These are phyloP conservation scores for Apiotrichum akiyoshidainum DNA, from an alignment of 1,284 basidiomycete species.

Conservation along the genomic window DNA sequence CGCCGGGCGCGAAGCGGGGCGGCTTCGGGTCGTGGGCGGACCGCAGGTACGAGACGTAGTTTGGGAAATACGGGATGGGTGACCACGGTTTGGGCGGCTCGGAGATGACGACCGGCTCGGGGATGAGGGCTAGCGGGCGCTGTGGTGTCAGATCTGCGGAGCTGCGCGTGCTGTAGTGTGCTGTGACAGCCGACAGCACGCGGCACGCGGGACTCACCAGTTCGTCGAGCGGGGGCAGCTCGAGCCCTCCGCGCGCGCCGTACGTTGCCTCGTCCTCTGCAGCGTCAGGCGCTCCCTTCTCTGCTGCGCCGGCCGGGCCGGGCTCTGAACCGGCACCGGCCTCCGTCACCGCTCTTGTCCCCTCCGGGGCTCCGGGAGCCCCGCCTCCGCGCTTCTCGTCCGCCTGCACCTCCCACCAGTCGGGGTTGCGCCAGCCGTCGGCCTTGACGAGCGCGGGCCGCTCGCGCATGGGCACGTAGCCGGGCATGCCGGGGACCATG, in stretches of 20 bases:
- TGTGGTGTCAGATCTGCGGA: background rate
- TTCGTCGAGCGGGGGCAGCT: conserved; percentile 1
- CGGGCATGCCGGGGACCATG: conserved; percentile 44
- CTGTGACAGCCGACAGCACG: background rate
- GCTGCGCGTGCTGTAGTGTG: background rate
- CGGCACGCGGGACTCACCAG: conserved; percentile 9
- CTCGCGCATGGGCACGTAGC: conserved; percentile 44
- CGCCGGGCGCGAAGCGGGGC: conserved; percentile 21
- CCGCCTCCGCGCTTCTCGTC: background rate
- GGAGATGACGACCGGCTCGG: conserved; percentile 1
- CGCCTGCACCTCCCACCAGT: conserved; percentile 43
- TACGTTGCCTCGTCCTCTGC: background rate
- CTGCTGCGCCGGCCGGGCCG: background rate
- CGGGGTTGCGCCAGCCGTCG: conserved; percentile 35
- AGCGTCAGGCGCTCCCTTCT: background rate
- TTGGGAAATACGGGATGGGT: conserved; percentile 39
- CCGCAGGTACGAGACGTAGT: conserved; percentile 42
- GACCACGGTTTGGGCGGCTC: conserved; percentile 30
- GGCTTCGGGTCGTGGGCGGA: conserved; percentile 30
- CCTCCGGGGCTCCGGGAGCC: too few species aligned
- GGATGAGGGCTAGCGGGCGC: conserved; percentile 16
- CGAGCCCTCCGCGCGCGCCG: conserved; percentile 9
- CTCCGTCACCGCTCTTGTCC: too few species aligned
- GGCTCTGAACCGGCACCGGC: too few species aligned
- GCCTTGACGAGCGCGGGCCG: conserved; percentile 22